Percentiles rank a stretch among this genome's conserved stretches.
Conservation (phyloP, 305 asterid genomes). For the Fraxinus greggii region DNA sequence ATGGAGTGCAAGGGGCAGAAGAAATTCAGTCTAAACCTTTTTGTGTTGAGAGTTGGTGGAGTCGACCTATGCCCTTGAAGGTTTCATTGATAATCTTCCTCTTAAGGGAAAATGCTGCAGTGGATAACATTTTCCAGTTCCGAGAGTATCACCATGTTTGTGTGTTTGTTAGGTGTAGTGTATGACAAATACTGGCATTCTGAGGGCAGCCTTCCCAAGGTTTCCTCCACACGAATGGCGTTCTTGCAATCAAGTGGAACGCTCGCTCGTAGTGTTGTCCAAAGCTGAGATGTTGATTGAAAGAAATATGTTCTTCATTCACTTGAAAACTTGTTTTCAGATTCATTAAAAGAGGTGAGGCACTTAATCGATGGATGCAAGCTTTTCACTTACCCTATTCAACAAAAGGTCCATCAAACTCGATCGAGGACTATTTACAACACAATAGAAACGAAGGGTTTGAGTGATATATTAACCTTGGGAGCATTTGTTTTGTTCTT, state of each 20-base stretch:
- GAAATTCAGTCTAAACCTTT: background rate
- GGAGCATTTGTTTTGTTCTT: background rate
- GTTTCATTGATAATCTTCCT: background rate
- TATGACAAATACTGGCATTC: background rate
- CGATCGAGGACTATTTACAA: background rate
- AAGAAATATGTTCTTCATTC: background rate
- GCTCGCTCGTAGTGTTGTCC: background rate
- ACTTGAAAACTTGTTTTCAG: background rate
- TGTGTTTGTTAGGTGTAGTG: background rate
- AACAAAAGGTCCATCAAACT: background rate
- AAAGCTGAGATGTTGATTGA: background rate
- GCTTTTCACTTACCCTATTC: too few relatives aligned
- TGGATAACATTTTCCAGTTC: background rate
- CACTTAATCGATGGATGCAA: background rate
- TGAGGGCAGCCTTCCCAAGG: background rate
- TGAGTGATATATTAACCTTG: background rate
- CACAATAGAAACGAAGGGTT: background rate
- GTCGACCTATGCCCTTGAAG: background rate
- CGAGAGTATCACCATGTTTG: background rate
- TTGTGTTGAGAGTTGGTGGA: background rate
- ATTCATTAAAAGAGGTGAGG: background rate
- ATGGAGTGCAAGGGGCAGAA: background rate
- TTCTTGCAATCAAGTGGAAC: background rate
- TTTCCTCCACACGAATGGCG: background rate
- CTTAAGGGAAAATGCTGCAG: background rate